Conservation (phyloP, 202 grass and related monocot species). For the Hordeum pubiflorum region DNA sequence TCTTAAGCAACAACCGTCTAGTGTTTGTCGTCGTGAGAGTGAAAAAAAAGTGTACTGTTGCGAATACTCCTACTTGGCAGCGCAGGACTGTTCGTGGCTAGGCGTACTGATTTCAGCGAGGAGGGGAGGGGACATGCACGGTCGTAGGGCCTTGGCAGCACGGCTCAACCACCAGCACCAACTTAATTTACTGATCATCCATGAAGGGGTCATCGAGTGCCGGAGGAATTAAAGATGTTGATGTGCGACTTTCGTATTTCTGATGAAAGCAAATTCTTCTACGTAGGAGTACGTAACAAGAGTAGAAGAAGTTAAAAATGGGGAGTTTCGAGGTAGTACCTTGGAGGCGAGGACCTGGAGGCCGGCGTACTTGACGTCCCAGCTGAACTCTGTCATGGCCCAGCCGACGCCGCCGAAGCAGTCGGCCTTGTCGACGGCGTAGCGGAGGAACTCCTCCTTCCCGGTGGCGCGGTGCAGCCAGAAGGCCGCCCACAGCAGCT, state of each 20-base stretch:
- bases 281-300: too few relatives aligned
- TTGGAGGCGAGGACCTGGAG: conserved; percentile 74
- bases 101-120: not conserved
- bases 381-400: conserved; percentile 90
- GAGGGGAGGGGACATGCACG: not conserved
- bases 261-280: not conserved
- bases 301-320: not conserved
- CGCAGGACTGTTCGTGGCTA: not conserved
- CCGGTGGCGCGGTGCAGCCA: conserved; percentile 88
- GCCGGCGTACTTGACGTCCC: conserved; percentile 88
- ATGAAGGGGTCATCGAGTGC: not conserved
- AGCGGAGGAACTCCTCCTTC: conserved; percentile 43
- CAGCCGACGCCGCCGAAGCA: conserved; percentile 47
- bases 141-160: not conserved
- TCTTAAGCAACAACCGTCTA: not conserved
- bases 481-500: conserved; percentile 89
- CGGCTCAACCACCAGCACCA: conserved; percentile 24
- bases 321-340: conserved; percentile 13
- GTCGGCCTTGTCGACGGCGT: conserved; percentile 53
- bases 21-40: not conserved
- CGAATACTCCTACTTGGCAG: not conserved
- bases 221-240: not conserved
- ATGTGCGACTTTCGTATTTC: not conserved
- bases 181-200: not conserved
- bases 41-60: not conserved